These are phyloP conservation scores for Groenewaldozyma auringiensis DNA, from an alignment of 1,139 yeast species.

Conservation along the genomic window DNA sequence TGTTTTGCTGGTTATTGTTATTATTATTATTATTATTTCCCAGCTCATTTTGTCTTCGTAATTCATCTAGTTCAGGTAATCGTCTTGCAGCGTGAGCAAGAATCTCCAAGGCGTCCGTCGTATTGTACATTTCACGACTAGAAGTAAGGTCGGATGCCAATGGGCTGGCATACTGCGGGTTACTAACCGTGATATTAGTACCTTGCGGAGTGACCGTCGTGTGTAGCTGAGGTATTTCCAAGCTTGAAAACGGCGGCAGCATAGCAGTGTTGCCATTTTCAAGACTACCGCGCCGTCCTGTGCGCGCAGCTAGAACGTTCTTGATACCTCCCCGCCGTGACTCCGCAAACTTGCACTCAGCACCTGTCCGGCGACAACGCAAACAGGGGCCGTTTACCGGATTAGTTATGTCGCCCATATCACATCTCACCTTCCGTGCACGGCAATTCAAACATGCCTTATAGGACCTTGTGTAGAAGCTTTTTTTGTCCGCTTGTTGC, in stretches of 20 bases:
- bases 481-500: not conserved
- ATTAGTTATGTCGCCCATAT: slow-evolving; percentile 63
- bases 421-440: slow-evolving; percentile 75
- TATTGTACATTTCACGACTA: slow-evolving; percentile 34
- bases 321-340: slow-evolving; percentile 50
- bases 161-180: not conserved
- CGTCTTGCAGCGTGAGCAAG: slow-evolving; percentile 43
- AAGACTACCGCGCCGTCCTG: slow-evolving; percentile 11
- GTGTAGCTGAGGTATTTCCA: not conserved
- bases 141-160: not conserved
- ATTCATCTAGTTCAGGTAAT: slow-evolving; percentile 21
- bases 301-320: slow-evolving; percentile 39
- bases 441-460: slow-evolving; percentile 82
- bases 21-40: not conserved
- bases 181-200: not conserved
- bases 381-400: slow-evolving; percentile 82
- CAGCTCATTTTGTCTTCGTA: slow-evolving; percentile 23
- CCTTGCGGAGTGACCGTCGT: not conserved
- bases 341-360: slow-evolving; percentile 71
- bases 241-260: slow-evolving; percentile 1
- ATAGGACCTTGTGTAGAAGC: slow-evolving; percentile 51
- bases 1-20: not conserved
- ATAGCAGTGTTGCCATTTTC: not conserved
- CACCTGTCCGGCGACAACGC: slow-evolving; percentile 71
- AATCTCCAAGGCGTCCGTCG: slow-evolving; percentile 54